Evolutionary conservation across 2,329 filamentous ascomycete genomes (phyloP).

Genomic region (Monosporascus ibericus): DNA sequence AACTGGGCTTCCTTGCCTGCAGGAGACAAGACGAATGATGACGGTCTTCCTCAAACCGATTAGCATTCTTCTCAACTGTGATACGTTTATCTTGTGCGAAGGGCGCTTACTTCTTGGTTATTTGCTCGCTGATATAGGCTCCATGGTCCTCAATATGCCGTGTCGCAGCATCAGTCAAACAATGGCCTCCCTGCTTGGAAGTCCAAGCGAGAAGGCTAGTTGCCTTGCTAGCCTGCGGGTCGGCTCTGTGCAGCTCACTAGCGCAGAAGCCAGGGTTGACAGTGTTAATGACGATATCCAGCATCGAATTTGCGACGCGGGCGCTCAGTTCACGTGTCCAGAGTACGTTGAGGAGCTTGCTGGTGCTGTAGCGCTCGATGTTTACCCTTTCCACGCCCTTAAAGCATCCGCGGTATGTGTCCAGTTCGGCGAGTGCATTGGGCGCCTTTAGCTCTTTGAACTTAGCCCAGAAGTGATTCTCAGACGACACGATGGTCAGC

Average conservation of each 20-base stretch:
- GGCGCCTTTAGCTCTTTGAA: constrained; percentile 5
- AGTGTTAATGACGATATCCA: constrained; percentile 3
- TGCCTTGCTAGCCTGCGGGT: neutral
- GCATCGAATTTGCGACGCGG: neutral
- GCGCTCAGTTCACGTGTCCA: constrained; percentile 13
- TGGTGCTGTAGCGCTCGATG: constrained; percentile 7
- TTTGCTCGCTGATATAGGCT: constrained; percentile 14
- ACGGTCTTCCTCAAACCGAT: too few relatives aligned
- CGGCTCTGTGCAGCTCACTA: constrained; percentile 8
- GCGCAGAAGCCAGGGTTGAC: constrained; percentile 10
- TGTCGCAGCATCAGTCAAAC: constrained; percentile 7
- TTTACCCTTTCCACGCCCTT: neutral
- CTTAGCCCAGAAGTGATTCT: constrained; percentile 9
- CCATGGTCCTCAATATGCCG: constrained; percentile 7
- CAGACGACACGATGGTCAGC: constrained; percentile 7
- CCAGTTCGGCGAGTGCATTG: constrained; percentile 3
- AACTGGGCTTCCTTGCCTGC: too few relatives aligned
- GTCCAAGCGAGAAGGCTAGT: constrained; percentile 9
- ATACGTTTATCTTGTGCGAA: too few relatives aligned
- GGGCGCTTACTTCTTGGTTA: constrained; percentile 6
- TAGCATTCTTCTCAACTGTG: too few relatives aligned
- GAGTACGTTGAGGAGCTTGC: constrained; percentile 10
- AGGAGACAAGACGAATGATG: too few relatives aligned
- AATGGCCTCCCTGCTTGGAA: constrained; percentile 10
- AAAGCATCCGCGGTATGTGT: constrained; percentile 4